phyloP scores from a whole-genome alignment of 1,284 basidiomycete species.

The Gymnopus androsaceus region DNA sequence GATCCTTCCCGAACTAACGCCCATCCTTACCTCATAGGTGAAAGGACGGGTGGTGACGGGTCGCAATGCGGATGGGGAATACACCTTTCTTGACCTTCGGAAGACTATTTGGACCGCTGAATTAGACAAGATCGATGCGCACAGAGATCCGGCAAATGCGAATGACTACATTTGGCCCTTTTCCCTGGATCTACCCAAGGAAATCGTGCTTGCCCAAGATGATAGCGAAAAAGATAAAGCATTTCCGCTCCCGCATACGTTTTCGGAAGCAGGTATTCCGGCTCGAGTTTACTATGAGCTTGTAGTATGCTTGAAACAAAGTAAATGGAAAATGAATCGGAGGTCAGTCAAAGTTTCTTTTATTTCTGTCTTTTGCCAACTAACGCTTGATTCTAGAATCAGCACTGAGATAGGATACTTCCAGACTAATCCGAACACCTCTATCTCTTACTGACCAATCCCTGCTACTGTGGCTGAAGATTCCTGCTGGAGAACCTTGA shows the following conservation, averaged over 20 bases:
- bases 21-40: neutral
- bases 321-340: constrained; percentile 11
- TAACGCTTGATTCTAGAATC: neutral
- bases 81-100: constrained; percentile 18
- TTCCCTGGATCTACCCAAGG: constrained; percentile 5
- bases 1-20: neutral
- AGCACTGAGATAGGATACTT: constrained; percentile 35
- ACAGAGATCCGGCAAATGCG: neutral
- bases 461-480: neutral
- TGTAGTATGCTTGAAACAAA: neutral
- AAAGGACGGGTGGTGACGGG: constrained; percentile 11
- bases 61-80: constrained; percentile 16
- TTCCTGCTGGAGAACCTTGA: constrained; percentile 3
- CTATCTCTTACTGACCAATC: neutral
- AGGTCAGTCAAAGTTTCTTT: constrained; percentile 30
- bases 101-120: constrained; percentile 7
- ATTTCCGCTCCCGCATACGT: constrained; percentile 9
- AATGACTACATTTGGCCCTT: constrained; percentile 10
- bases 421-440: neutral
- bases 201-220: neutral
- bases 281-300: constrained; percentile 12
- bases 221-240: neutral
- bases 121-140: neutral
- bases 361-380: constrained; percentile 12
- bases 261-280: constrained; percentile 7